These are phyloP conservation scores for Colletotrichum sp. DNA, from an alignment of 2,329 filamentous ascomycete species.

Conservation along the genomic window DNA sequence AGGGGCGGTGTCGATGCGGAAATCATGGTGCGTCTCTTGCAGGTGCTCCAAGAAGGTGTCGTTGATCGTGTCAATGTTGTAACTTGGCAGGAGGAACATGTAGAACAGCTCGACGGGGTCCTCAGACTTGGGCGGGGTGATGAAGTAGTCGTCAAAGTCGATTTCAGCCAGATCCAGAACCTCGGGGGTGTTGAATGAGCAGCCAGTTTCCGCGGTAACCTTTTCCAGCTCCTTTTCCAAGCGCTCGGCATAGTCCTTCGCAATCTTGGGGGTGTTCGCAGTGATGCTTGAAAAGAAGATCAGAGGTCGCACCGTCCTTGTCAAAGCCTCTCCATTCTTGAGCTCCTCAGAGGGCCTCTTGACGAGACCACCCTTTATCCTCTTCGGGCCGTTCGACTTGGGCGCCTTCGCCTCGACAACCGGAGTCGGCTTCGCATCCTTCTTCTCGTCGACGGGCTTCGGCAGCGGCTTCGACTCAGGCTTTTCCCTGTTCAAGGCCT, in stretches of 20 bases:
- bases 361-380: constrained; percentile 50
- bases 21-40: constrained; percentile 93
- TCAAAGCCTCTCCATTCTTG: constrained; percentile 30
- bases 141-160: constrained; percentile 93
- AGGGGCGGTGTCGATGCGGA: constrained; percentile 90
- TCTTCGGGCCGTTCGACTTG: constrained; percentile 48
- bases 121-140: constrained; percentile 70
- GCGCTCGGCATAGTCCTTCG: constrained; percentile 64
- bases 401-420: constrained; percentile 29
- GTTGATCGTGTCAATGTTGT: constrained; percentile 93
- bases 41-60: constrained; percentile 88
- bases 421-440: constrained; percentile 14
- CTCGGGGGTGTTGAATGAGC: constrained; percentile 60
- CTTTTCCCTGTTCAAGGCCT: constrained; percentile 5
- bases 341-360: constrained; percentile 11
- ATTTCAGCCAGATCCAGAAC: constrained; percentile 82
- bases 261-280: constrained; percentile 78
- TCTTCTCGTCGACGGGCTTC: constrained; percentile 18
- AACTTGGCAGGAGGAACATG: constrained; percentile 83
- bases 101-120: constrained; percentile 75
- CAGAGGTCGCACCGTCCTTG: constrained; percentile 68
- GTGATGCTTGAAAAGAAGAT: constrained; percentile 92
- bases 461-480: background rate
- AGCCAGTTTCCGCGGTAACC: constrained; percentile 42
- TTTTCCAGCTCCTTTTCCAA: constrained; percentile 58